These are phyloP conservation scores for Picochlorum sp. DNA, from an alignment of 139 green algal genomes.

Conservation along the genomic window DNA sequence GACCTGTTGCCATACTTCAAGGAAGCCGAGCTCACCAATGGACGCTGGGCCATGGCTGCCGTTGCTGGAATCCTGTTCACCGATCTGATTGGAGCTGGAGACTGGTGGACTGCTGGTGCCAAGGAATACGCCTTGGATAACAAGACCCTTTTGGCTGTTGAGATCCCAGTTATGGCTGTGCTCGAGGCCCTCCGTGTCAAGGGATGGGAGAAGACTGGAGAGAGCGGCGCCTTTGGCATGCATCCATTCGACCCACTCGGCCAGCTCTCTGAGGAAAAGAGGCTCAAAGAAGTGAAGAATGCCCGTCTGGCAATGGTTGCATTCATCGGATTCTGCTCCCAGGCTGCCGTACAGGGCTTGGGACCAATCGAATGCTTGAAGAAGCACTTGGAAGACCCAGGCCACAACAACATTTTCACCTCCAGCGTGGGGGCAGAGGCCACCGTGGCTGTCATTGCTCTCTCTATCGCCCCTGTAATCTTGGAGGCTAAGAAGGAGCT, in stretches of 20 bases:
- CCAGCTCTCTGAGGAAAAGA: constrained; percentile 48
- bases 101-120: constrained; percentile 71
- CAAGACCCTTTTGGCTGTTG: constrained; percentile 49
- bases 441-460: constrained; percentile 46
- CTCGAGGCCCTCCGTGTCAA: constrained; percentile 74
- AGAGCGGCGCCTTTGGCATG: constrained; percentile 18
- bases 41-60: constrained; percentile 81
- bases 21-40: constrained; percentile 83
- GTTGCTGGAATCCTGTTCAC: constrained; percentile 61
- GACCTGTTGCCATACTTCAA: constrained; percentile 37
- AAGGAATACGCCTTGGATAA: constrained; percentile 29
- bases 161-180: constrained; percentile 52
- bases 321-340: constrained; percentile 78
- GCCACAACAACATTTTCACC: constrained; percentile 87
- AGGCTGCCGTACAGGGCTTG: constrained; percentile 60
- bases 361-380: constrained; percentile 76
- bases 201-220: constrained; percentile 75
- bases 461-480: constrained; percentile 59
- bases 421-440: constrained; percentile 63
- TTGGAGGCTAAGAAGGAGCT: constrained; percentile 61
- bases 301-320: constrained; percentile 70
- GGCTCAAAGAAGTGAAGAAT: constrained; percentile 95
- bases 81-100: constrained; percentile 39
- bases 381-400: constrained; percentile 68
- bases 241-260: constrained; percentile 26